A percentile compares a stretch with the other conserved stretches of the same genome.
Evolutionary conservation across 345 rosid genomes (phyloP).

Genomic region (Dovyalis caffra): DNA sequence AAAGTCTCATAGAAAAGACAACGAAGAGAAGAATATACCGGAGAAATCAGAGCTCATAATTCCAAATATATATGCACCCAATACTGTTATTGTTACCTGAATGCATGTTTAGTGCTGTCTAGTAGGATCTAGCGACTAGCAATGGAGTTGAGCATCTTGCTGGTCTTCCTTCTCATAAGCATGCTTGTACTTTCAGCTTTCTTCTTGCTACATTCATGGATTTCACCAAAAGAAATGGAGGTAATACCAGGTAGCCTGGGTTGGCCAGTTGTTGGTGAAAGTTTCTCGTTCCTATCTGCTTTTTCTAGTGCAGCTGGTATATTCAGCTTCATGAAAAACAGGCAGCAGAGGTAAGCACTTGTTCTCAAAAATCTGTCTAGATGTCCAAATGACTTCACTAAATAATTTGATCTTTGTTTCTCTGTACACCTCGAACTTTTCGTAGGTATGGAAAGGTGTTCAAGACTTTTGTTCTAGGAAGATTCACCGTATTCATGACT

Average conservation of each 20-base stretch:
- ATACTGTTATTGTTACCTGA: not conserved
- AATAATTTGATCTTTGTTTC: not conserved
- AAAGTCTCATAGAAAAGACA: not conserved
- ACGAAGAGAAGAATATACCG: not conserved
- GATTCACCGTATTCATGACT: constrained; percentile 55
- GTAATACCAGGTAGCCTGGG: constrained; percentile 56
- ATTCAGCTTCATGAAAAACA: constrained; percentile 51
- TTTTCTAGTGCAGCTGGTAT: constrained; percentile 60
- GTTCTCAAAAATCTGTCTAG: not conserved
- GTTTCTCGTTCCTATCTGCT: constrained; percentile 51
- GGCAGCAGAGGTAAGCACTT: constrained; percentile 48
- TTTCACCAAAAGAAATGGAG: constrained; percentile 57
- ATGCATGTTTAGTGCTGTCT: not conserved
- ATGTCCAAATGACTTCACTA: too few relatives aligned
- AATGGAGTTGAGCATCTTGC: constrained; percentile 46
- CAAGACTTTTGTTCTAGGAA: constrained; percentile 54
- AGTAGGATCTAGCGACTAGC: not conserved
- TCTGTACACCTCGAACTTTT: not conserved
- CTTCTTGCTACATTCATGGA: constrained; percentile 27
- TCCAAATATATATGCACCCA: not conserved
- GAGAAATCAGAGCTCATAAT: not conserved
- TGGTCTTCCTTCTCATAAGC: constrained; percentile 25
- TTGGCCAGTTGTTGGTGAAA: constrained; percentile 64
- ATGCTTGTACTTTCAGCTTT: constrained; percentile 25
- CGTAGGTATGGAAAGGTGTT: constrained; percentile 64